Evolutionary conservation across 352 stramenopile genomes (phyloP).

Genomic region (Phytophthora parvispora): DNA sequence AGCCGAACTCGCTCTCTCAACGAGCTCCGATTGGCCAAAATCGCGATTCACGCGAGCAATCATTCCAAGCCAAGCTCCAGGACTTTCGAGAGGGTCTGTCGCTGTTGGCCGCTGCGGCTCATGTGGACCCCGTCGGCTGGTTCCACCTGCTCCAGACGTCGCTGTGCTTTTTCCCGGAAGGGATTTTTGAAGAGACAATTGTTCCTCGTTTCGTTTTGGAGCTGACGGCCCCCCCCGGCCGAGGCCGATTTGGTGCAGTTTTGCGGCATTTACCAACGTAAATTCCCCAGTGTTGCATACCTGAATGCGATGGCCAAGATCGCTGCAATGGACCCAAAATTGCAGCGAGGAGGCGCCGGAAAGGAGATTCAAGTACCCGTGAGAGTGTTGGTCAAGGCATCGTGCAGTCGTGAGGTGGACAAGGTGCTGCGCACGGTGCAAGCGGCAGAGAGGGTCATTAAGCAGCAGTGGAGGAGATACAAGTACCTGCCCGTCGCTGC

Average conservation of each 20-base stretch:
- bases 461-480: slow-evolving; percentile 1
- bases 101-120: too few species aligned
- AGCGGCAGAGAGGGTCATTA: not conserved
- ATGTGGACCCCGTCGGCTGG: too few species aligned
- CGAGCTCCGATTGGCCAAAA: too few species aligned
- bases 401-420: not conserved
- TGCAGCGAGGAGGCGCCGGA: not conserved
- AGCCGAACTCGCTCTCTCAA: too few species aligned
- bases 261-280: not conserved
- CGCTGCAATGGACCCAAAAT: not conserved
- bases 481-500: not conserved
- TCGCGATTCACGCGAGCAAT: too few species aligned
- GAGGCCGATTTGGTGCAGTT: not conserved
- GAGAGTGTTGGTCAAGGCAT: not conserved
- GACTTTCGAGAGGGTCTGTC: too few species aligned
- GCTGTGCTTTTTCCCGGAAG: too few species aligned
- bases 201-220: too few species aligned
- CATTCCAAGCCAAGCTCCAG: too few species aligned
- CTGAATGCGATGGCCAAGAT: not conserved
- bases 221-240: too few species aligned
- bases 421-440: not conserved
- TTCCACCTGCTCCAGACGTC: too few species aligned
- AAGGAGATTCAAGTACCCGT: not conserved
- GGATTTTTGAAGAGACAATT: too few species aligned
- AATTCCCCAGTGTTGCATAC: not conserved